These are phyloP conservation scores for Phytophthora hybrid DNA, from an alignment of 352 stramenopile genomes.

Conservation along the genomic window DNA sequence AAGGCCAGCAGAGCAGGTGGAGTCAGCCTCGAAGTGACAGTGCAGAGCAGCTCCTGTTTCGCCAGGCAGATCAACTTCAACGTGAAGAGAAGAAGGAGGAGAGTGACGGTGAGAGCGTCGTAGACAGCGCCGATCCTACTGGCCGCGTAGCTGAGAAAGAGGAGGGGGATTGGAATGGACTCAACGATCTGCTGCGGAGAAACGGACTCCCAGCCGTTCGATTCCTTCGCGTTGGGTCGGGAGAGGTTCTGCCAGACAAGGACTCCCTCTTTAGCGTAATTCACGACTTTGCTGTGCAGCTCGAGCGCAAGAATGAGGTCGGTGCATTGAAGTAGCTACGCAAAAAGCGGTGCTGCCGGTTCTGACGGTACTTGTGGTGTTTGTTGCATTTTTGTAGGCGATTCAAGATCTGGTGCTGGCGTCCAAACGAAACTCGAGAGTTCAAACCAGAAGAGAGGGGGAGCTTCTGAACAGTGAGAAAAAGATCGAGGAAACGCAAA, in stretches of 20 bases:
- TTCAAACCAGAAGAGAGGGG: constrained; percentile 55
- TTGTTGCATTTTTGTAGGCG: constrained; percentile 45
- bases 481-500: constrained; percentile 54
- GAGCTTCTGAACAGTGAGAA: constrained; percentile 58
- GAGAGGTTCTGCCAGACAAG: constrained; percentile 44
- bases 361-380: constrained; percentile 1
- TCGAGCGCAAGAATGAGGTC: constrained; percentile 79
- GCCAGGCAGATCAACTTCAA: constrained; percentile 6
- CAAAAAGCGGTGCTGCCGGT: background rate
- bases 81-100: constrained; percentile 39
- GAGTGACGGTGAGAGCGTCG: constrained; percentile 3
- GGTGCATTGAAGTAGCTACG: background rate
- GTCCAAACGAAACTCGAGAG: constrained; percentile 67
- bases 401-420: constrained; percentile 84
- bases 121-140: background rate
- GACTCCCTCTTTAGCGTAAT: constrained; percentile 67
- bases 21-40: constrained; percentile 14
- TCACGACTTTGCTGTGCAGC: constrained; percentile 67
- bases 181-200: constrained; percentile 72
- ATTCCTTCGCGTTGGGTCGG: constrained; percentile 37
- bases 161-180: constrained; percentile 48
- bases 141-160: constrained; percentile 16
- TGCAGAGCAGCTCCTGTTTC: constrained; percentile 15
- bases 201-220: constrained; percentile 60
- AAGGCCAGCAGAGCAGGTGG: constrained; percentile 2